Evolutionary conservation across 306 rosid genomes (phyloP), one percentile per base, ranked within the genome.

Genomic region (Malus orientalis): DNA sequence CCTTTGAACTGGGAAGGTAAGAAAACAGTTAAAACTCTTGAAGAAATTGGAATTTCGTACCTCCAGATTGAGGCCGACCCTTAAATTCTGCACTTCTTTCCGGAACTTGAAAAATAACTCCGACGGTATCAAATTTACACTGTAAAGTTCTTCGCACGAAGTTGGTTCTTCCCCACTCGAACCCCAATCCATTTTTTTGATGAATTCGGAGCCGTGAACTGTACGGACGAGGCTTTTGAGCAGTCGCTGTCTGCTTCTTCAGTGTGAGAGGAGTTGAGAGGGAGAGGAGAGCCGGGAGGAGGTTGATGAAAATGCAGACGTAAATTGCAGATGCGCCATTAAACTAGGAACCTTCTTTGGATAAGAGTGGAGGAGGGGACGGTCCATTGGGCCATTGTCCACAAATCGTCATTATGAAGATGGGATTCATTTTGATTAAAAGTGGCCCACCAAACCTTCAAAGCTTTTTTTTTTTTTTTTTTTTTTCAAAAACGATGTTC

Each of bases 21-120:
- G 1, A 15, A 4, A 69, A 14, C 3, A 69, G 4, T 25, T 59
- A 3, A 78, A 54, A 59, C 53, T 5, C 51, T 20, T 20, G 16
- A 9, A 67, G 22, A 32, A 18, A 42, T 2, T 18, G n/a, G 0
- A 27, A 54, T 53, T 33, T 36, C 61, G 11, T 81, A 91, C 98
- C 97, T 94, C 96, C 88, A 95, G 75, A 69, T 95, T 92, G 84
- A 89, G 80, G 80, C 92, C 96, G 70, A 90, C 87, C 67, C 97
- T 93, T 78, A 95, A 58, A 66, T 95, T 96, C 79, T 90, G 93
- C 12, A 81, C 32, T 63, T 92, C 86, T 84, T 92, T 95, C 54
- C 98, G 90, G 76, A 95, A 95, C 88, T 95, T 90, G 75, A 90
- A 73, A 70, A 90, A 86, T 71, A 92, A 82, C 86, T 92, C 97